These are phyloP conservation scores for Trichoderma harzianum DNA, from an alignment of 2,329 filamentous ascomycete genomes.

Conservation along the genomic window DNA sequence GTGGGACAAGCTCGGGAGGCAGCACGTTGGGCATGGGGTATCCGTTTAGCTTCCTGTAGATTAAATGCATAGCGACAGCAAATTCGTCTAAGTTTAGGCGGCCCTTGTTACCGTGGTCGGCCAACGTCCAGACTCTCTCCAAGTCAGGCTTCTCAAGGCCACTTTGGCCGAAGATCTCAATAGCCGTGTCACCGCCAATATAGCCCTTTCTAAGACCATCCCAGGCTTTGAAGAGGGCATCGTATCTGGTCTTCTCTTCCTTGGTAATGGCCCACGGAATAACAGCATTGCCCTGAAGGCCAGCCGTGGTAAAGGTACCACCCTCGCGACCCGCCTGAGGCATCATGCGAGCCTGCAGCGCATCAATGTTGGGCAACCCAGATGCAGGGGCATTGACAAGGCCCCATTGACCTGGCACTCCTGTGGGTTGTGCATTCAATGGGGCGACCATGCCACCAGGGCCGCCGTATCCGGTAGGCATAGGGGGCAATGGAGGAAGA, in stretches of 20 bases:
- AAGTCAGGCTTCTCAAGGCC: slow-evolving; percentile 87
- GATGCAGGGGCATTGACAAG: slow-evolving; percentile 89
- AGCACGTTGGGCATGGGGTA: slow-evolving; percentile 86
- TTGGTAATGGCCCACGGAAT: slow-evolving; percentile 99
- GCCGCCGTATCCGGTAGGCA: slow-evolving; percentile 58
- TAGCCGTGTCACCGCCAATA: slow-evolving; percentile 86
- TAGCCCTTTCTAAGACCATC: slow-evolving; percentile 91
- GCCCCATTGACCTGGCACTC: slow-evolving; percentile 93
- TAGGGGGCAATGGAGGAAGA: slow-evolving; percentile 85
- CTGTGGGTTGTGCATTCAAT: slow-evolving; percentile 91
- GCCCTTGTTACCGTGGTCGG: slow-evolving; percentile 91
- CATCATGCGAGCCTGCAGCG: slow-evolving; percentile 93
- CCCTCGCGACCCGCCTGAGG: slow-evolving; percentile 88
- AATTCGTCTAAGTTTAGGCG: slow-evolving; percentile 95
- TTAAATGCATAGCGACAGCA: slow-evolving; percentile 97
- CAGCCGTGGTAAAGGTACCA: slow-evolving; percentile 76
- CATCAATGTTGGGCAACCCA: slow-evolving; percentile 90
- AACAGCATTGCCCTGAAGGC: slow-evolving; percentile 87
- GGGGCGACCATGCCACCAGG: slow-evolving; percentile 56
- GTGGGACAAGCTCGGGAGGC: slow-evolving; percentile 88
- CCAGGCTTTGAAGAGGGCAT: slow-evolving; percentile 93
- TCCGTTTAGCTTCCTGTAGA: slow-evolving; percentile 94
- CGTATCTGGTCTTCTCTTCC: slow-evolving; percentile 96
- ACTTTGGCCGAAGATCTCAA: slow-evolving; percentile 96
- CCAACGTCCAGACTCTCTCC: slow-evolving; percentile 90